Evolutionary conservation across 495 filamentous ascomycete species (phyloP).

Genomic region (Penicillium turbatum): DNA sequence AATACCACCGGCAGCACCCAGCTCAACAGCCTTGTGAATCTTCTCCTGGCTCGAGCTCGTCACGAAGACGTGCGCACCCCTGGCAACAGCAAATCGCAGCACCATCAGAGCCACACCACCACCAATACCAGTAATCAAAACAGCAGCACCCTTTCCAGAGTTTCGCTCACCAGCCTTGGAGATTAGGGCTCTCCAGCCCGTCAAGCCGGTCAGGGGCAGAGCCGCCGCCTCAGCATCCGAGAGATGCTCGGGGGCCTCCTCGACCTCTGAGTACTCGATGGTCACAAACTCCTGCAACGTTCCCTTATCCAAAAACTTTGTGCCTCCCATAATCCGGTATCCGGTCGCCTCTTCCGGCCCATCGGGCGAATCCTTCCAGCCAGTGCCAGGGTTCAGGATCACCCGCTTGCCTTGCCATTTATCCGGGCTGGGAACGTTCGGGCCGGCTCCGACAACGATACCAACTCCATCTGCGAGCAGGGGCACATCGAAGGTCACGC

Average conservation of each 20-base stretch:
- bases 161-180: constrained; percentile 59
- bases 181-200: constrained; percentile 80
- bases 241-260: constrained; percentile 68
- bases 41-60: constrained; percentile 63
- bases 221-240: constrained; percentile 69
- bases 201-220: constrained; percentile 75
- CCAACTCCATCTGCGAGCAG: constrained; percentile 78
- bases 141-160: constrained; percentile 54
- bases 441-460: constrained; percentile 59
- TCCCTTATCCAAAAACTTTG: constrained; percentile 57
- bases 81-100: constrained; percentile 64
- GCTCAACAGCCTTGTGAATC: constrained; percentile 54
- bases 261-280: constrained; percentile 68
- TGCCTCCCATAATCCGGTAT: constrained; percentile 70
- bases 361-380: constrained; percentile 65
- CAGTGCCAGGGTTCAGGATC: constrained; percentile 65
- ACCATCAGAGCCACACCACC: constrained; percentile 71
- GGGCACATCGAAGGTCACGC: constrained; percentile 68
- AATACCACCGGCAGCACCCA: constrained; percentile 69
- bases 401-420: constrained; percentile 64
- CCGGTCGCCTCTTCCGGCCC: constrained; percentile 64
- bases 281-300: constrained; percentile 66
- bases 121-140: constrained; percentile 75
- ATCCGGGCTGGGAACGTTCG: constrained; percentile 39
- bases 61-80: constrained; percentile 64